Base-by-base conservation (phyloP, 2,329 filamentous ascomycete species). In the Elsinoe fawcettii region DNA sequence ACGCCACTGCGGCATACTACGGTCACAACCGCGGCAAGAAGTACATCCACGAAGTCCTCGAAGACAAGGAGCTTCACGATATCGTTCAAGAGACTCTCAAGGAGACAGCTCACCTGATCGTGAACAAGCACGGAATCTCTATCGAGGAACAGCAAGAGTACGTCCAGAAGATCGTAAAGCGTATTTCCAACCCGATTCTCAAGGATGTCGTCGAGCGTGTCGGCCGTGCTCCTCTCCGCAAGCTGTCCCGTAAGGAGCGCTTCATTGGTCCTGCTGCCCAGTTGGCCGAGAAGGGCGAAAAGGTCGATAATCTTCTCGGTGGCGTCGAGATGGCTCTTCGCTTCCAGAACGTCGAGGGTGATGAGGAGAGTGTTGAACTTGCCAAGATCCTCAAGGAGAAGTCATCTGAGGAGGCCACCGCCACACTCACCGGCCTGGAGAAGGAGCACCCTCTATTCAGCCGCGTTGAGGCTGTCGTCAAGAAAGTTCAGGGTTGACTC, bases 131-230 rank as follows among this genome's bases (percentile, higher is more conserved):
- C 74, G 82, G 79, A 60, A 95, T 96, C 70, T 73, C 79, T 56
- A 75, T 78, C 55, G 74, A 85, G 54, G 88, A 90, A 67, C 93
- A 99, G 76, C 76, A 85, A 49, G 83, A 85, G 1, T 99, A 99
- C 70, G 89, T 96, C 60, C 81, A 93, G 68, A 91, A 88, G 75
- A 99, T 99, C 74, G 83, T 99, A 70, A 82, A 80, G 66, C 88
- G 92, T 66, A 96, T 97, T 73, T 88, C 88, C 72, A 97, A 97
- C 78, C 91, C 90, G 12, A 85, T 91, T 64, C 80, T 96, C 59
- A 89, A 95, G 74, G 92, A 99, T 73, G 86, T 86, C 11, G 90
- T 96, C 34, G 90, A 95, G 77, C 91, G 93, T 72, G 93, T 99
- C 63, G 93, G 92, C 57, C 91, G 93, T 70, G 92, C 91, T 16